Conservation (phyloP, 768 basidiomycete species). For the Tylopilus felleus region DNA sequence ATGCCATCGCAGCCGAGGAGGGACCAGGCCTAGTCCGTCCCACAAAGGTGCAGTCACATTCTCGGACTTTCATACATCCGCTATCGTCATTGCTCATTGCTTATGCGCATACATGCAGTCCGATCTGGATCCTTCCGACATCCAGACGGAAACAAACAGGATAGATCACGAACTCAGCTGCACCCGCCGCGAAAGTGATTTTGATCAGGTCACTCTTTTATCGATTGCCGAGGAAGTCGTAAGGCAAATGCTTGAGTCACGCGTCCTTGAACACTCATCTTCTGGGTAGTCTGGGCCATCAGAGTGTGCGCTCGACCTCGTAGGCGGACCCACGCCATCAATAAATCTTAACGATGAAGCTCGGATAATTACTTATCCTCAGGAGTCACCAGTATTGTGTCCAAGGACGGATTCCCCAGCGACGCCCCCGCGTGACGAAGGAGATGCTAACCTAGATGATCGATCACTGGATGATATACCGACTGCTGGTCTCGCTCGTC, state of each 20-base stretch:
- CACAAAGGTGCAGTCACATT: conserved; percentile 5
- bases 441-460: not conserved
- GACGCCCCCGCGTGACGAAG: not conserved
- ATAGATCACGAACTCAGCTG: not conserved
- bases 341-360: not conserved
- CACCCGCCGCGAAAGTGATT: not conserved
- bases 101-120: conserved; percentile 24
- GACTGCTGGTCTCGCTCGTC: not conserved
- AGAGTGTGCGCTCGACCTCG: not conserved
- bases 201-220: not conserved
- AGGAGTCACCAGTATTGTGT: not conserved
- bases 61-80: not conserved
- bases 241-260: conserved; percentile 6
- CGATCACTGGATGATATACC: not conserved
- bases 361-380: not conserved
- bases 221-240: conserved; percentile 4
- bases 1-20: not conserved
- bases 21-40: not conserved
- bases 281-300: not conserved
- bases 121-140: not conserved
- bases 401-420: not conserved
- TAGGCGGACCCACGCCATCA: not conserved
- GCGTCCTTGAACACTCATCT: conserved; percentile 1
- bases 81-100: not conserved
- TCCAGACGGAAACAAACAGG: not conserved